Evolutionary conservation across 495 filamentous ascomycete genomes (phyloP).

Genomic region (Penicillium goetzii): DNA sequence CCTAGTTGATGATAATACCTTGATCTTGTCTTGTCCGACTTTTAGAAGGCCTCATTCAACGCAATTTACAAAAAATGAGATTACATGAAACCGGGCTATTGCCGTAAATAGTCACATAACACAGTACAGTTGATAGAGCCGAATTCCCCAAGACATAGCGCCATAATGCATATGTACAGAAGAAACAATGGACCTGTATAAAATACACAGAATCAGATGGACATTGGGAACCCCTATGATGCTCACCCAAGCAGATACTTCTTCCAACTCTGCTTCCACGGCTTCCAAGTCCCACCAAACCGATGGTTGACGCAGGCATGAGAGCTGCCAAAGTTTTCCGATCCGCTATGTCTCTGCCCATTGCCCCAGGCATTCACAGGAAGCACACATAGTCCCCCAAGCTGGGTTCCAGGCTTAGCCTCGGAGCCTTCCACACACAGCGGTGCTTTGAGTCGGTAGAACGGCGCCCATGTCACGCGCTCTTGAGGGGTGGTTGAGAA

Average conservation of each 20-base stretch:
- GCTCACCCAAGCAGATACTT: constrained; percentile 33
- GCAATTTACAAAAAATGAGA: not conserved
- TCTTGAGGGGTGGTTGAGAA: constrained; percentile 15
- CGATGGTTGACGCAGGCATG: constrained; percentile 50
- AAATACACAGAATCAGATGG: not conserved
- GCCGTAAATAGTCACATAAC: not conserved
- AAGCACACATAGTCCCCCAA: constrained; percentile 45
- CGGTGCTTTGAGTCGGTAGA: constrained; percentile 35
- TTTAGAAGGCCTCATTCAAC: not conserved
- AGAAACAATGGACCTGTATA: not conserved
- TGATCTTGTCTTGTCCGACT: not conserved
- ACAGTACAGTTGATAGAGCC: not conserved
- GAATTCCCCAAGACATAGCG: not conserved
- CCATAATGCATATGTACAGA: not conserved
- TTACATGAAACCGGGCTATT: not conserved
- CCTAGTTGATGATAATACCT: not conserved
- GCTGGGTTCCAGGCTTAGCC: constrained; percentile 23
- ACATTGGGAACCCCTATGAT: not conserved
- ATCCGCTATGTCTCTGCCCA: constrained; percentile 47
- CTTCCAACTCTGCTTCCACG: constrained; percentile 47
- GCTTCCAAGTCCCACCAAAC: constrained; percentile 47
- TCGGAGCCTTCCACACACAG: constrained; percentile 40
- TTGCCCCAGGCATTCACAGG: constrained; percentile 51
- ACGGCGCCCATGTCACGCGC: constrained; percentile 51
- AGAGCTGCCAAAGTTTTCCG: constrained; percentile 35